Conservation (phyloP, 495 filamentous ascomycete species). For the Tuber brumale region DNA sequence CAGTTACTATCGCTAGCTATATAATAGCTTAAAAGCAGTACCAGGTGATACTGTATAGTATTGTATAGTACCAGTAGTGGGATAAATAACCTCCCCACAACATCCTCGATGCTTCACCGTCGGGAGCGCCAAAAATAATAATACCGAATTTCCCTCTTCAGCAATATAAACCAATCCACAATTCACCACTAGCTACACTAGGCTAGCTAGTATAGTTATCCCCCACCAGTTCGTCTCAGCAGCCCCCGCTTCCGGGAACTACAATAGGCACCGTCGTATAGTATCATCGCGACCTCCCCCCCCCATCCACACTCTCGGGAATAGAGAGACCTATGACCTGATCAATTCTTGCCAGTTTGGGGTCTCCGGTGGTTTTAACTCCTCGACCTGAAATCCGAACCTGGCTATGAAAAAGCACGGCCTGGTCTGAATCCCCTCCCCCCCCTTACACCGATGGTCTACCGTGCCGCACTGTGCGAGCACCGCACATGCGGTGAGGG, state of each 20-base stretch:
- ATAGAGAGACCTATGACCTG: not conserved
- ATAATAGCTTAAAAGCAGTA: not conserved
- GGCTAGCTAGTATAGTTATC: not conserved
- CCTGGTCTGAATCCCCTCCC: not conserved
- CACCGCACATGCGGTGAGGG: not conserved
- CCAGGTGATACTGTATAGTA: too few species aligned
- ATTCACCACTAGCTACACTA: not conserved
- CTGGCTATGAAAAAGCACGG: not conserved
- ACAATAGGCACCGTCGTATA: not conserved
- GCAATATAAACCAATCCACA: not conserved
- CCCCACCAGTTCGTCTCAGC: not conserved
- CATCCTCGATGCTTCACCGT: not conserved
- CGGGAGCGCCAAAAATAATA: not conserved
- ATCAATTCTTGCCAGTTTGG: not conserved
- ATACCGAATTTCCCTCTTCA: not conserved
- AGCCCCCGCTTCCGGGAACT: not conserved
- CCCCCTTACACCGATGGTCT: not conserved
- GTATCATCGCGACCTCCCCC: not conserved
- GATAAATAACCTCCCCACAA: not conserved
- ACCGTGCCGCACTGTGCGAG: not conserved
- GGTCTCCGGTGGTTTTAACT: not conserved
- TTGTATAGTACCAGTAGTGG: not conserved
- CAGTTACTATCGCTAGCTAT: not conserved
- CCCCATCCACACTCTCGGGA: not conserved
- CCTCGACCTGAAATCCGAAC: not conserved